Evolutionary conservation across 208 protist genomes (phyloP).

Genomic region (Novymonas esmeraldas): DNA sequence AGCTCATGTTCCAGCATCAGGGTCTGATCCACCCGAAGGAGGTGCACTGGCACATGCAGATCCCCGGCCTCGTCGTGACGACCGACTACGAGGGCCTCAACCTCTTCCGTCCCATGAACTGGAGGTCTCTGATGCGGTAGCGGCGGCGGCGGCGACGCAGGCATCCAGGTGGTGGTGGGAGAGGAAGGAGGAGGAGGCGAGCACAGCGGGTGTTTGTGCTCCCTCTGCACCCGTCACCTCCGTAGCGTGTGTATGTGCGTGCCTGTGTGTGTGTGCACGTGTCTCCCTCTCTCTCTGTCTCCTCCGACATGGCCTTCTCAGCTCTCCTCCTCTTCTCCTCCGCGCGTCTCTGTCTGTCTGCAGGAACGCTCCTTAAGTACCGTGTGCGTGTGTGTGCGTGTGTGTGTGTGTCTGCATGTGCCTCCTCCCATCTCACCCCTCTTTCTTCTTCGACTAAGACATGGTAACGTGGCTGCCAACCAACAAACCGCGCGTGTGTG

Average conservation of each 20-base stretch:
- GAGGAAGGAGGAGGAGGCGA: conserved; percentile 1
- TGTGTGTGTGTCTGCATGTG: background rate
- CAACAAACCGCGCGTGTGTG: too few species aligned
- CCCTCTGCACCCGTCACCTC: too few species aligned
- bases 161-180: background rate
- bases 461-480: too few species aligned
- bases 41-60: conserved; percentile 97
- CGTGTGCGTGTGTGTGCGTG: background rate
- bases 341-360: background rate
- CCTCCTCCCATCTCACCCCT: too few species aligned
- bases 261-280: background rate
- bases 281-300: background rate
- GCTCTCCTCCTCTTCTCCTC: background rate
- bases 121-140: conserved; percentile 88
- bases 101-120: conserved; percentile 97
- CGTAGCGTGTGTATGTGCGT: conserved; percentile 2
- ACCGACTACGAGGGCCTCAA: conserved; percentile 97
- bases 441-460: too few species aligned
- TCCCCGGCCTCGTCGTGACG: conserved; percentile 95
- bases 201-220: background rate
- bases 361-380: background rate
- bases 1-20: conserved; percentile 98
- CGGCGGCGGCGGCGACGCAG: background rate
- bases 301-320: background rate
- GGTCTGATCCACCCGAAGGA: conserved; percentile 98